Base-by-base conservation (phyloP, 2,329 filamentous ascomycete species). In the Colletotrichum endophyticum region DNA sequence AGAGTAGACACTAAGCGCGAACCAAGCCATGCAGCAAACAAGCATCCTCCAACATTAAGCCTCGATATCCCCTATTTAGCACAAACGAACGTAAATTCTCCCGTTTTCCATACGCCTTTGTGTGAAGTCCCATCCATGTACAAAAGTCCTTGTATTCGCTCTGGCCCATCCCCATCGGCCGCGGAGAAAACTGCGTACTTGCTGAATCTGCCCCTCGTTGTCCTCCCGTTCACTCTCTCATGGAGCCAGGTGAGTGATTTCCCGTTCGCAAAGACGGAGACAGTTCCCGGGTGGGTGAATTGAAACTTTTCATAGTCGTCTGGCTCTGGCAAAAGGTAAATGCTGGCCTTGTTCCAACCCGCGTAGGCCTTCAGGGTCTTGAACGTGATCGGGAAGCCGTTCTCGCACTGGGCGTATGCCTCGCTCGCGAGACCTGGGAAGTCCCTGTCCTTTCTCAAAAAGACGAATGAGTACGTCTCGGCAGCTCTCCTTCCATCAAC, bases 341-440 rank as follows among this genome's bases (percentile, higher is more conserved):
- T 59, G 13, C 6, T 59, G 27, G 56, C 2, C n/a, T 28, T 28
- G 2, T 59, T 59, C 56, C 56, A 59, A 3, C 15, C 4, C 15
- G 15, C 16, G 27, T 28, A 59, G 2, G 56, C 15, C 4, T 11
- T 1, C 0, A 59, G 25, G 0, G 56, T 59, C 25, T 19, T 59
- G 25, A 59, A 59, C 0, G 56, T 59, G 56, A 59, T 6, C 5
- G 56, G 56, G 6, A 4, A 59, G 1, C 56, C 56, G 1, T 11
- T 28, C 0, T 28, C 8, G 5, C 56, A 25, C 9, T 0, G 13
- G 0, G 56, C 28, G 0, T 22, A 27, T 0, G 56, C 56, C 15
- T 59, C 56, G 3, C 13, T 27, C 25, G 8, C 8, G 25, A 59
- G 56, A 28, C 22, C 27, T 0, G 12, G 15, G 4, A 6, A 6